Evolutionary conservation across 768 basidiomycete genomes (phyloP), one percentile per base, ranked within the genome.

Genomic region (Phaeotremella skinneri): DNA sequence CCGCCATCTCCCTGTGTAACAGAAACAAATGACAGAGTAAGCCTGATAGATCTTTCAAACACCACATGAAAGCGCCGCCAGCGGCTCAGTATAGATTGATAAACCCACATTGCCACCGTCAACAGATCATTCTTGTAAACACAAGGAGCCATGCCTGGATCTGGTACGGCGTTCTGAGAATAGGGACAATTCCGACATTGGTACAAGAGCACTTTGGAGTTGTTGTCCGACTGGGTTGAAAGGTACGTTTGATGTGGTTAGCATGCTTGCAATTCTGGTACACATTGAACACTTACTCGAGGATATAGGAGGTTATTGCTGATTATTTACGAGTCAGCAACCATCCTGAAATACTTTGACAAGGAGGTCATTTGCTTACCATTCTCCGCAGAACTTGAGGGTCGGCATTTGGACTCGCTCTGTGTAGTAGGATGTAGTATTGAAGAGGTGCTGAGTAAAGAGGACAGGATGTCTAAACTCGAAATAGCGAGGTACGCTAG

Each of bases 81-180:
- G n/a, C 30, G 13, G 16, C 23, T 27, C 60, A 25, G 27, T 26
- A 3, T 13, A 20, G 29, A 17, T 1, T 26, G 21, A 49, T 27
- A 43, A 47, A 77, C 81, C 66, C 70, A 94, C 94, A 90, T 92
- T 57, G 93, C 91, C 32, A 92, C 87, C 0, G 89, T 94, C 68
- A 96, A 79, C 79, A 97, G 78, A 79, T 97, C 94, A 59, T 98
- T 94, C 72, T 86, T 82, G 73, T 96, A 97, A 17, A 98, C 92
- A 70, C 90, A 90, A 68, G 86, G 85, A 76, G 71, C 69, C 57
- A 91, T 91, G 20, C 88, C 86, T 29, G 59, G 57, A 49, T 67
- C 68, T 42, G 59, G 56, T 3, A 54, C 34, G 25, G 87, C 85
- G 60, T 85, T 83, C 78, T 96, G 91, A 64, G 89, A 86, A 76